Evolutionary conservation across 768 basidiomycete species (phyloP).

Genomic region (Tephrocybe rancida): DNA sequence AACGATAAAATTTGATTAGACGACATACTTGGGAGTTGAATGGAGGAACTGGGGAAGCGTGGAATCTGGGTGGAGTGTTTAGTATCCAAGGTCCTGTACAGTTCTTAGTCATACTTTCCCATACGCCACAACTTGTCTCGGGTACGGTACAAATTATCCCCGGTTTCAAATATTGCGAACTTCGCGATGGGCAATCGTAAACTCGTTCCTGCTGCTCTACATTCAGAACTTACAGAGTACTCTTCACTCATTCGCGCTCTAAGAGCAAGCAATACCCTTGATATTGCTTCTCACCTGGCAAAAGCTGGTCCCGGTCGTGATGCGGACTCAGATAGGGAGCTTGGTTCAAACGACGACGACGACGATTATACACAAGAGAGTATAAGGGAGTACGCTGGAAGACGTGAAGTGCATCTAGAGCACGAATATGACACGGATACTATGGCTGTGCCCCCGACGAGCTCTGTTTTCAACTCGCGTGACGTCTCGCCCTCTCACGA

Average conservation of each 20-base stretch:
- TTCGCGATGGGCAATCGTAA: conserved; percentile 39
- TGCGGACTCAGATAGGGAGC: conserved; percentile 14
- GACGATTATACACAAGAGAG: conserved; percentile 2
- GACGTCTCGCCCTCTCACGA: conserved; percentile 10
- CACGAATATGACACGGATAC: conserved; percentile 7
- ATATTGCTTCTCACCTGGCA: conserved; percentile 57
- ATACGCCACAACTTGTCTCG: conserved; percentile 5
- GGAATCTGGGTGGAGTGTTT: conserved; percentile 7
- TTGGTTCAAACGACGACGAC: conserved; percentile 27
- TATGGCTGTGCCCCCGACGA: conserved; percentile 6
- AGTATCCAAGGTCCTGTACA: conserved; percentile 38
- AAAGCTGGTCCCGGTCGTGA: conserved; percentile 11
- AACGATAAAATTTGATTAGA: not conserved
- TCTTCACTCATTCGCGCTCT: conserved; percentile 65
- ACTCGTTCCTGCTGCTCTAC: conserved; percentile 53
- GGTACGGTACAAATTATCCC: not conserved
- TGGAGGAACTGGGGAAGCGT: conserved; percentile 28
- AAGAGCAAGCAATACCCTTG: conserved; percentile 56
- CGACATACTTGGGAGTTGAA: conserved; percentile 33
- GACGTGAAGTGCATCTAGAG: not conserved
- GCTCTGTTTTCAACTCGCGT: conserved; percentile 11
- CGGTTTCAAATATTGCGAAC: conserved; percentile 7
- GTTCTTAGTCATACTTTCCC: conserved; percentile 44
- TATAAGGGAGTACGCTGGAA: not conserved
- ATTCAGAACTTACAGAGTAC: conserved; percentile 70